Evolutionary conservation across 129 eudicot genomes (phyloP).

Genomic region (Heracleum sosnowskyi): DNA sequence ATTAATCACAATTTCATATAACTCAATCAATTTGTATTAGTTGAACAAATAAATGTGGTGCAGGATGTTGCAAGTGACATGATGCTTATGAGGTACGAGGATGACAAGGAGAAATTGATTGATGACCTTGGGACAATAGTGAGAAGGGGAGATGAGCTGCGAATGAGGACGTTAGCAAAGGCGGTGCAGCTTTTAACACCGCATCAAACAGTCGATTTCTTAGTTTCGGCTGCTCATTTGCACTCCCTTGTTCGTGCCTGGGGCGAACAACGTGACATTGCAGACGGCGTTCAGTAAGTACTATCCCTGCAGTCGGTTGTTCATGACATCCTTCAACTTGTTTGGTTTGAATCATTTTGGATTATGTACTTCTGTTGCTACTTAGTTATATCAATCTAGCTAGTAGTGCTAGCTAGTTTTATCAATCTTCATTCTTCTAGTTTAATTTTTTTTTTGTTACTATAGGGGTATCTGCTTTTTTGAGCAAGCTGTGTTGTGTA

Average conservation of each 20-base stretch:
- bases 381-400: no score
- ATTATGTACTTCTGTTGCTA: no score
- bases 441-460: no score
- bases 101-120: conserved; percentile 33
- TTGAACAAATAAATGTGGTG: neutral
- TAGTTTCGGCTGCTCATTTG: conserved; percentile 65
- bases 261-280: conserved; percentile 53
- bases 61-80: conserved; percentile 53
- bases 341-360: no score
- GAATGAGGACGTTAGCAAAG: conserved; percentile 44
- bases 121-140: conserved; percentile 39
- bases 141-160: conserved; percentile 54
- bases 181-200: conserved; percentile 76
- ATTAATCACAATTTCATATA: no score
- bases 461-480: no score
- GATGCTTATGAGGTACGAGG: conserved; percentile 14
- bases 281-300: neutral
- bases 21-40: no score
- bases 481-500: no score
- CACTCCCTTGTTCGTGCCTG: conserved; percentile 59
- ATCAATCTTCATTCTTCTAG: no score
- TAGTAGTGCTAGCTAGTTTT: no score
- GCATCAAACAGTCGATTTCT: conserved; percentile 68
- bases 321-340: no score
- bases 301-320: no score